A percentile compares a stretch with the other conserved stretches of the same genome.
phyloP scores from a whole-genome alignment of 192 early-diverging fungal species.

The Coemansia sp. region DNA sequence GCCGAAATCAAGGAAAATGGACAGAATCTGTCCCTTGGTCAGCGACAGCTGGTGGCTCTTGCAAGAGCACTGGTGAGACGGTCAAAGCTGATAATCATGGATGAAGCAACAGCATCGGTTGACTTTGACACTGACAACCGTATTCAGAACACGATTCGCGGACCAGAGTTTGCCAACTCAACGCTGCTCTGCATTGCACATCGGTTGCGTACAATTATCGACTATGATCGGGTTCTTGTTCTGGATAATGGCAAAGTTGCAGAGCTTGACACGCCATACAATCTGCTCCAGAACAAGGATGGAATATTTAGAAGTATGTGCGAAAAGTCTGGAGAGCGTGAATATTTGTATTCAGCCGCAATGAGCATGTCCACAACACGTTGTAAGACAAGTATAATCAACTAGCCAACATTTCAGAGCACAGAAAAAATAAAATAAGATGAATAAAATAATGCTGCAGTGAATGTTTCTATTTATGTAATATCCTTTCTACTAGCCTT shows the following conservation, averaged over 20 bases:
- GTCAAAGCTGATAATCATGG: too few relatives aligned
- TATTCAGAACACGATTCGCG: slow-evolving; percentile 85
- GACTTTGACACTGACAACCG: slow-evolving; percentile 5
- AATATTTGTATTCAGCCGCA: slow-evolving; percentile 46
- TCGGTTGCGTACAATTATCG: slow-evolving; percentile 77
- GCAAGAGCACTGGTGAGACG: too few relatives aligned
- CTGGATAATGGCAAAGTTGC: slow-evolving; percentile 72
- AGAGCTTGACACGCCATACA: slow-evolving; percentile 78
- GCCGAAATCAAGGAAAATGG: slow-evolving; percentile 72
- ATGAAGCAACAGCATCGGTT: too few relatives aligned
- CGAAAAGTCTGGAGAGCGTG: slow-evolving; percentile 73
- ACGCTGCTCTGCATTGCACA: slow-evolving; percentile 91
- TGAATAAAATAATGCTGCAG: neutral
- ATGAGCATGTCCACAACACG: neutral
- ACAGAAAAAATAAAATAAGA: neutral
- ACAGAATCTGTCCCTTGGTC: slow-evolving; percentile 37
- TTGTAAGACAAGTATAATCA: neutral
- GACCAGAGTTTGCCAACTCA: slow-evolving; percentile 62
- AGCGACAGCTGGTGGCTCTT: too few relatives aligned
- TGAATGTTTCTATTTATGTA: slow-evolving; percentile 12
- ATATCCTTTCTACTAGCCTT: slow-evolving; percentile 11
- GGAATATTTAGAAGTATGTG: slow-evolving; percentile 70
- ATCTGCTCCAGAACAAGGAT: slow-evolving; percentile 23
- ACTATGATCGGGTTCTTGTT: slow-evolving; percentile 83
- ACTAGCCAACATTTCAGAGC: neutral